These are phyloP conservation scores for Monilinia laxa DNA, from an alignment of 2,329 filamentous ascomycete genomes.

Conservation along the genomic window DNA sequence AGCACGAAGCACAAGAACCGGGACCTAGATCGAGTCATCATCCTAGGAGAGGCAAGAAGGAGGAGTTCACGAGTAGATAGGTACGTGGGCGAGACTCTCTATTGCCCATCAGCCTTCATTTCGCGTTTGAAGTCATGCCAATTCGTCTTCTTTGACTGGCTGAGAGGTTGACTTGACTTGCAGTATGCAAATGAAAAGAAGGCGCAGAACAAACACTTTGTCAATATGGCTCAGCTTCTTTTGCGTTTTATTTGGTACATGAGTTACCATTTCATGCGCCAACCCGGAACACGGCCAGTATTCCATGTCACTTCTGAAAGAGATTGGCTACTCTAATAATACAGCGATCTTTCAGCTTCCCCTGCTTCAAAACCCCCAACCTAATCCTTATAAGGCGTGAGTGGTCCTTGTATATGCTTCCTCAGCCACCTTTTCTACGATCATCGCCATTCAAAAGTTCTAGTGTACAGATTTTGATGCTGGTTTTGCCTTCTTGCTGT, in stretches of 20 bases:
- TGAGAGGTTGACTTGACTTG: not conserved
- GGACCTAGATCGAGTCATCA: too few relatives aligned
- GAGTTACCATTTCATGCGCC: constrained; percentile 12
- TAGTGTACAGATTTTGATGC: not conserved
- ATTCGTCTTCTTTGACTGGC: not conserved
- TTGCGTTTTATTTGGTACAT: too few relatives aligned
- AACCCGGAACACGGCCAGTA: constrained; percentile 19
- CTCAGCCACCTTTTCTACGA: constrained; percentile 8
- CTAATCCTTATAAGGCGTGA: constrained; percentile 21
- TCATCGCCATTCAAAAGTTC: constrained; percentile 1
- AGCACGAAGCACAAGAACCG: too few relatives aligned
- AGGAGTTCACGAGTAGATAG: too few relatives aligned
- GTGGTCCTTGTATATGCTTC: constrained; percentile 1
- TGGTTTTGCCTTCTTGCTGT: not conserved
- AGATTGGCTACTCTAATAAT: not conserved
- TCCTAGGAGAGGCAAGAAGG: too few relatives aligned
- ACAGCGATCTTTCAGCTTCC: constrained; percentile 7
- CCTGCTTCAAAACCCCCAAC: not conserved
- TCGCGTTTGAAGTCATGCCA: not conserved
- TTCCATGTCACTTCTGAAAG: constrained; percentile 9
- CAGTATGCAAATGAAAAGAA: not conserved
- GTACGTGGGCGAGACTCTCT: too few relatives aligned
- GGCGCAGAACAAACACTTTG: constrained; percentile 15
- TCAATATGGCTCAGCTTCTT: constrained; percentile 11
- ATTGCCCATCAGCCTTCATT: not conserved